A percentile compares a stretch with the other conserved stretches of the same genome.
These are phyloP conservation scores for Nothopassalora personata DNA, from an alignment of 2,329 filamentous ascomycete species.

Conservation along the genomic window DNA sequence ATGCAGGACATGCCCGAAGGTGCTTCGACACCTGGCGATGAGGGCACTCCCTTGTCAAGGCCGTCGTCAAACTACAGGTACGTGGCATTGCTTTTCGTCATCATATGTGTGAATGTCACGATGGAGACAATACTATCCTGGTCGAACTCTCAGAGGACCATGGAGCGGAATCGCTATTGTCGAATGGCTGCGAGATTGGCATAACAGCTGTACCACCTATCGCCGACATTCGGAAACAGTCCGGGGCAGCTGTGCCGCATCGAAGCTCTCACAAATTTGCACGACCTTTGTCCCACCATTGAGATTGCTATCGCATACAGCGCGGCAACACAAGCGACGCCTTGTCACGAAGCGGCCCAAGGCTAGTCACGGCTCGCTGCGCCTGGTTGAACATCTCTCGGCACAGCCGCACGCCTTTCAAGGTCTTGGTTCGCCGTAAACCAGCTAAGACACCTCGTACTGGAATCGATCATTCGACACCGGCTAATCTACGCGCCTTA, in stretches of 20 bases:
- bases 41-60: conserved; percentile 26
- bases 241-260: not conserved
- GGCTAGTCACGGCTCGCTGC: conserved; percentile 5
- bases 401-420: conserved; percentile 11
- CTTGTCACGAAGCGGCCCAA: not conserved
- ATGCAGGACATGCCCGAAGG: conserved; percentile 26
- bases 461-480: not conserved
- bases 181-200: not conserved
- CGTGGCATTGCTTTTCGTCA: conserved; percentile 11
- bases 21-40: conserved; percentile 25
- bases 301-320: not conserved
- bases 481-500: not conserved
- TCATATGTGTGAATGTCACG: not conserved
- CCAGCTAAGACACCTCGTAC: not conserved
- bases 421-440: not conserved
- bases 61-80: conserved; percentile 42
- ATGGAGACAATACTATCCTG: not conserved
- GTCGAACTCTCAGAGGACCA: not conserved
- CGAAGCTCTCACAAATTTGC: not conserved
- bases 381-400: conserved; percentile 12
- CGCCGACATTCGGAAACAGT: not conserved
- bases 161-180: not conserved
- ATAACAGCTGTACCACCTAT: not conserved
- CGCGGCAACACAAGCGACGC: not conserved
- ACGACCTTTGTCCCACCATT: not conserved